These are phyloP conservation scores for Leptodontidium sp. DNA, from an alignment of 2,329 filamentous ascomycete species.

Conservation along the genomic window DNA sequence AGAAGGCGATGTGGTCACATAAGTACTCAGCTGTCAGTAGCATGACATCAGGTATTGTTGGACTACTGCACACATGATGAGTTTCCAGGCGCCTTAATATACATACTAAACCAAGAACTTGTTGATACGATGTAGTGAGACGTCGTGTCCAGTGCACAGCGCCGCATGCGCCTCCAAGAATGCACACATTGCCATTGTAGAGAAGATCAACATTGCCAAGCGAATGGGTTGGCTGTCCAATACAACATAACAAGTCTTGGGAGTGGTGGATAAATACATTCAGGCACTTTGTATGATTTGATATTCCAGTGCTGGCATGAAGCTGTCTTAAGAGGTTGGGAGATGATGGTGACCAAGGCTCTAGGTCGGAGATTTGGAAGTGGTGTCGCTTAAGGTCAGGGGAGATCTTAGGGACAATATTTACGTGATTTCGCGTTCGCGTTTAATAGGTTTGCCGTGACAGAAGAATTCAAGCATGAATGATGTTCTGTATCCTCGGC, in stretches of 20 bases:
- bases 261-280: neutral
- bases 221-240: neutral
- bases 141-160: neutral
- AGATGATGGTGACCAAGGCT: neutral
- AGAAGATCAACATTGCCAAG: constrained; percentile 9
- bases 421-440: neutral
- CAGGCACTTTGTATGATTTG: neutral
- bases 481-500: too few species aligned
- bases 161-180: constrained; percentile 5
- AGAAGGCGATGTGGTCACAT: neutral
- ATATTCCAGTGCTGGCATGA: neutral
- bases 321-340: neutral
- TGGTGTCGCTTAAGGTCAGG: constrained; percentile 9
- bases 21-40: neutral
- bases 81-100: neutral
- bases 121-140: neutral
- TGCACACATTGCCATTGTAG: neutral
- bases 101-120: neutral
- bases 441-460: neutral
- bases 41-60: neutral
- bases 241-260: neutral
- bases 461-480: too few species aligned
- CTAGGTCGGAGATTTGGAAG: neutral
- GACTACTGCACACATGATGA: too few species aligned
- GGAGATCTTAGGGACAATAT: neutral